Percentiles rank a stretch among this genome's conserved stretches.
phyloP scores from a whole-genome alignment of 2,329 filamentous ascomycete species.

The Microsporum ferrugineum region DNA sequence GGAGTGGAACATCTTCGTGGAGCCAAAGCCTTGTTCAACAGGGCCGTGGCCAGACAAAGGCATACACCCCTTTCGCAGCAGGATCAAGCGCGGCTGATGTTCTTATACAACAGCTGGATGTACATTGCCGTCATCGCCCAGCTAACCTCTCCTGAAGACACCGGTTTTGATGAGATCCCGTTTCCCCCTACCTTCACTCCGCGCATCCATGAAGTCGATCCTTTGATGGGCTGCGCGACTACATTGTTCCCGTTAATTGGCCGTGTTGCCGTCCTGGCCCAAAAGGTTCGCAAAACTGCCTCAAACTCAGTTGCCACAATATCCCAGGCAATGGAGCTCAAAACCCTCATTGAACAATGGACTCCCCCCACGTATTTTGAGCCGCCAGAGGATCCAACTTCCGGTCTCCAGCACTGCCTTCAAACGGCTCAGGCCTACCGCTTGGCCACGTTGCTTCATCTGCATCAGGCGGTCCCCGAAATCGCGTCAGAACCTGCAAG shows the following conservation, averaged over 20 bases:
- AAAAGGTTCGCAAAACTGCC: constrained; percentile 45
- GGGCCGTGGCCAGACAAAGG: constrained; percentile 40
- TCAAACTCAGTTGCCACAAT: constrained; percentile 52
- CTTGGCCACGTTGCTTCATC: constrained; percentile 54
- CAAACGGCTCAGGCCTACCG: constrained; percentile 58
- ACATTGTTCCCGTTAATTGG: constrained; percentile 59
- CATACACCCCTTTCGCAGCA: constrained; percentile 31
- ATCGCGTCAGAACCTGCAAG: constrained; percentile 49
- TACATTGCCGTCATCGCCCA: constrained; percentile 64
- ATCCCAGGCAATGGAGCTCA: constrained; percentile 51
- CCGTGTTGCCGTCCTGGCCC: constrained; percentile 53
- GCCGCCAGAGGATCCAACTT: constrained; percentile 51
- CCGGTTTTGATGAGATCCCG: constrained; percentile 39
- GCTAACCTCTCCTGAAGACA: constrained; percentile 51
- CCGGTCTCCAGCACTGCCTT: constrained; percentile 51
- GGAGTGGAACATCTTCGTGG: constrained; percentile 59
- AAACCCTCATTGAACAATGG: constrained; percentile 51
- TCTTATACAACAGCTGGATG: constrained; percentile 60
- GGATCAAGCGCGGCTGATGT: constrained; percentile 47
- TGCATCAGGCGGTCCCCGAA: constrained; percentile 58
- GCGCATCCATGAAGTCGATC: constrained; percentile 50
- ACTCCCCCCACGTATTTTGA: constrained; percentile 48
- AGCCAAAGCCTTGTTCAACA: constrained; percentile 52
- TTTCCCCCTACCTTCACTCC: constrained; percentile 30
- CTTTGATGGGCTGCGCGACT: constrained; percentile 57